phyloP scores from a whole-genome alignment of 1,284 basidiomycete genomes.

The Trametes polyzona region DNA sequence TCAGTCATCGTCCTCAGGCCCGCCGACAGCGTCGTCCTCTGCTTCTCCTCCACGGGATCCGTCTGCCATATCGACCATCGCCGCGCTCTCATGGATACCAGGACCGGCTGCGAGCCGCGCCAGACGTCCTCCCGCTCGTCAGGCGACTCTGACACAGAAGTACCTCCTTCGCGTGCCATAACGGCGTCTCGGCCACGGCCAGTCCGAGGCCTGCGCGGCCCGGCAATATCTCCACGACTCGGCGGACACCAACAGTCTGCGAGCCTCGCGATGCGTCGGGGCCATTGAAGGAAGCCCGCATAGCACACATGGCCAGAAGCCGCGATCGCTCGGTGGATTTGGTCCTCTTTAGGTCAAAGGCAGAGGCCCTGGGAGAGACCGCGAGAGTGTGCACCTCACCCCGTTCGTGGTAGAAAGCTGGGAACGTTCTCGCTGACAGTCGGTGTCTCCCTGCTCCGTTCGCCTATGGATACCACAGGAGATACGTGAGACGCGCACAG shows the following conservation, averaged over 20 bases:
- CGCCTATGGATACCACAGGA: background rate
- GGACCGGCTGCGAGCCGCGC: background rate
- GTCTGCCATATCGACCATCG: slow-evolving; percentile 20
- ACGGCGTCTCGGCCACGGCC: slow-evolving; percentile 8
- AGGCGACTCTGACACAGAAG: background rate
- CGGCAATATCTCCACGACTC: background rate
- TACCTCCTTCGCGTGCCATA: slow-evolving; percentile 2
- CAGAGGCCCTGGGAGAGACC: slow-evolving; percentile 10
- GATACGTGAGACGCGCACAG: slow-evolving; percentile 7
- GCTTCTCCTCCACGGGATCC: slow-evolving; percentile 10
- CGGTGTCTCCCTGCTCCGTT: slow-evolving; percentile 1
- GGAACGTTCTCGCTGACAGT: slow-evolving; percentile 5
- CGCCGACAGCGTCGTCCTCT: slow-evolving; percentile 5
- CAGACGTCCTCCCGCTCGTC: background rate
- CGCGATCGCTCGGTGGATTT: slow-evolving; percentile 13
- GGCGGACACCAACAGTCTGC: background rate
- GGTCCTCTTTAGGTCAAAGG: slow-evolving; percentile 9
- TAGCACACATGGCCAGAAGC: slow-evolving; percentile 12
- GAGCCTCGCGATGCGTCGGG: slow-evolving; percentile 1
- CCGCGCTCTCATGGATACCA: slow-evolving; percentile 17
- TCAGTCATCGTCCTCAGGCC: background rate
- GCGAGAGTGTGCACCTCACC: slow-evolving; percentile 1
- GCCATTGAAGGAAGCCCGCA: slow-evolving; percentile 2
- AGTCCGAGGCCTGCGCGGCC: slow-evolving; percentile 13
- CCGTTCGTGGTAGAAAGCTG: slow-evolving; percentile 8